These are phyloP conservation scores for Lentinula lateritia DNA, from an alignment of 768 basidiomycete genomes.

Conservation along the genomic window DNA sequence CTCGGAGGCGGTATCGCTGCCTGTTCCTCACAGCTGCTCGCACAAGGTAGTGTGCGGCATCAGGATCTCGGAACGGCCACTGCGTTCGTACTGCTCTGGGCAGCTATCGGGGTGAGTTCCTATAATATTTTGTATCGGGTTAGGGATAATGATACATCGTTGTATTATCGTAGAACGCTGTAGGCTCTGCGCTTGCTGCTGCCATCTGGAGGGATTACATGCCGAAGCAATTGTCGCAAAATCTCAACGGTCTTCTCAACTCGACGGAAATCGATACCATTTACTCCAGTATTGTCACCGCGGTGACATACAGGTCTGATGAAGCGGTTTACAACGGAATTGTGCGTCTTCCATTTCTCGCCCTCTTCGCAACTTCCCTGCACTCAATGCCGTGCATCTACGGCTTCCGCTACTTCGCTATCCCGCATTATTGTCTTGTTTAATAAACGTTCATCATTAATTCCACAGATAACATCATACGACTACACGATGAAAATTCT, in stretches of 20 bases:
- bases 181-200: slow-evolving; percentile 21
- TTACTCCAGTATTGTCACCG: slow-evolving; percentile 38
- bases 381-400: too few relatives aligned
- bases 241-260: slow-evolving; percentile 32
- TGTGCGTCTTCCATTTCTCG: slow-evolving; percentile 19
- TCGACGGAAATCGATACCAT: slow-evolving; percentile 23
- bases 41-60: slow-evolving; percentile 44
- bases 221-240: slow-evolving; percentile 38
- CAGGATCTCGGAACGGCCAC: slow-evolving; percentile 44
- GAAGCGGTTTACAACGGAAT: slow-evolving; percentile 37
- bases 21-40: slow-evolving; percentile 32
- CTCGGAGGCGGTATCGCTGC: slow-evolving; percentile 49
- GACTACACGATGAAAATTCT: slow-evolving; percentile 33
- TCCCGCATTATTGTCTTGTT: too few relatives aligned
- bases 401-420: too few relatives aligned
- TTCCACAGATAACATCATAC: slow-evolving; percentile 16
- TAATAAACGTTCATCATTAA: not conserved
- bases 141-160: too few relatives aligned
- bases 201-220: slow-evolving; percentile 43
- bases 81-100: slow-evolving; percentile 38
- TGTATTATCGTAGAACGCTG: not conserved
- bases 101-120: slow-evolving; percentile 38
- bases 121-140: slow-evolving; percentile 17
- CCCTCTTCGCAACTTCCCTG: not conserved
- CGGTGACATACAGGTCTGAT: slow-evolving; percentile 27